Evolutionary conservation across 2,329 filamentous ascomycete species (phyloP), one percentile per base, ranked within the genome.

Genomic region (Graphium sp.): DNA sequence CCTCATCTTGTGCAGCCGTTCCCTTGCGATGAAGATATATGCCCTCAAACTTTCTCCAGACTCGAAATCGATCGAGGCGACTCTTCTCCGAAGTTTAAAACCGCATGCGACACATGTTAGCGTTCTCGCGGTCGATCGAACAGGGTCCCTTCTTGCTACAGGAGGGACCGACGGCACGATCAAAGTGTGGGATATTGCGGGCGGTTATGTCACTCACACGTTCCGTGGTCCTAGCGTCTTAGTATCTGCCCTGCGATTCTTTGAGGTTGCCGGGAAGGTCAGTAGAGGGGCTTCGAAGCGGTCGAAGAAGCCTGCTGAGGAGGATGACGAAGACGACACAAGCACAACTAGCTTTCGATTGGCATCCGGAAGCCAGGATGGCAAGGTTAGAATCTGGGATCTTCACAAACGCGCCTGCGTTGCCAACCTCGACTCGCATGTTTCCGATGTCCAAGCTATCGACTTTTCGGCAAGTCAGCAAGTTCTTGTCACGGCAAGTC

Each of bases 11-110:
- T 95, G 85, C 57, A 98, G 89, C 12, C 75, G 87, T 39, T 95
- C 87, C n/a, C 63, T 94, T 31, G 85, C 84, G 6, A 91, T 95
- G 84, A 78, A 81, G 45, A 84, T 95, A 39, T 95, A 82, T 54
- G 56, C 76, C 12, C 61, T 98, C 16, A 63, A 65, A 29, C 57
- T 62, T 16, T 68, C 69, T 13, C 57, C 59, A 17, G 60, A 66
- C 13, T 60, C 67, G 21, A 60, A 60, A 26, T 52, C 59, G 5
- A 62, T 85, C 35, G 67, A 74, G 30, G 53, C 74, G 13, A 71
- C 75, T 28, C 69, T 91, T 11, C 49, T 80, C 11, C 73, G 84
- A 41, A 85, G 82, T 4, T 53, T 94, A 18, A 94, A 93, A 49
- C 84, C 89, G 6, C 89, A 95, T 47, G 67, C 73, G 0, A 85